Percentiles rank a stretch among this genome's conserved stretches.
Conservation (phyloP, 768 basidiomycete genomes). For the Boletus insuetus region DNA sequence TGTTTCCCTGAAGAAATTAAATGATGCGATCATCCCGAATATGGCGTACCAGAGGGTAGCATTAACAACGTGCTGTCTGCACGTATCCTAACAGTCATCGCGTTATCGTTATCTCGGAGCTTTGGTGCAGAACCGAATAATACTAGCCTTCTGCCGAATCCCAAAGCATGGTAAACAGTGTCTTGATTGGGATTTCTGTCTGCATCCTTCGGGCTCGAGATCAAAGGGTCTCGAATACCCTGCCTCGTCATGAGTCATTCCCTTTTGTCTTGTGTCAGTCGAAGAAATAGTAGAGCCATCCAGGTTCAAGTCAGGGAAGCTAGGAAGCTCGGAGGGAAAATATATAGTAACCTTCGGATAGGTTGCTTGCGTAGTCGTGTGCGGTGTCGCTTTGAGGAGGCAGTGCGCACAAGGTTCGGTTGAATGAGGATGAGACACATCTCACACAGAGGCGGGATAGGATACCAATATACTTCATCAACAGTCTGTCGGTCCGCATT, state of each 20-base stretch:
- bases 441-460: conserved; percentile 25
- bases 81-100: conserved; percentile 15
- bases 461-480: conserved; percentile 27
- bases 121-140: neutral
- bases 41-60: conserved; percentile 29
- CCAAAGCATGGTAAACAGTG: conserved; percentile 18
- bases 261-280: conserved; percentile 18
- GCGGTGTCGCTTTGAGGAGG: conserved; percentile 10
- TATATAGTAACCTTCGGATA: conserved; percentile 17
- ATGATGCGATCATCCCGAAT: conserved; percentile 26
- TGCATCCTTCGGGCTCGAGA: conserved; percentile 29
- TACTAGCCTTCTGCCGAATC: conserved; percentile 26
- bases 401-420: neutral
- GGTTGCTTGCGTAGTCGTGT: conserved; percentile 21
- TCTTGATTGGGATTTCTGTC: conserved; percentile 24
- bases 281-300: conserved; percentile 3
- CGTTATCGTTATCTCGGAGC: neutral
- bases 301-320: conserved; percentile 1
- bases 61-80: conserved; percentile 24
- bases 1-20: conserved; percentile 24
- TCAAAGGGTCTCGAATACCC: conserved; percentile 31
- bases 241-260: conserved; percentile 32
- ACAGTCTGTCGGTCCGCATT: conserved; percentile 17
- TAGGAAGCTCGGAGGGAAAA: neutral
- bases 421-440: neutral